Base-by-base conservation (phyloP, 331 rosid genomes). In the Malus hybrid region DNA sequence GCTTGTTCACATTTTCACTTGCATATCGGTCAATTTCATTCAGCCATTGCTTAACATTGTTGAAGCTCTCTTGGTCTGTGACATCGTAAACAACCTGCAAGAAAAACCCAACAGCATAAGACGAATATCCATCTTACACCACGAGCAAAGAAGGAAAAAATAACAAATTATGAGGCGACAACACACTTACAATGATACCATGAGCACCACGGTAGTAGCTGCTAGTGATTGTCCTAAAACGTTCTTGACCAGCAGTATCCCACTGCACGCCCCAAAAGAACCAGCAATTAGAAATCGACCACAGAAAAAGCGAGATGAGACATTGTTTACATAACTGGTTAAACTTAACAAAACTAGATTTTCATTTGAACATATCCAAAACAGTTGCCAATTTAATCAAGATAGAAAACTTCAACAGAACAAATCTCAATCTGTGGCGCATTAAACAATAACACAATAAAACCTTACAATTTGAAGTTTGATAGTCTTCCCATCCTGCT, bases 151-250 rank as follows among this genome's bases (percentile, higher is more conserved):
- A 18, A 33, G 39, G 65, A 54, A 27, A 80, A 33, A 71, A 5
- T 4, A 31, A 54, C n/a, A 3, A 59, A 64, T 7, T 59, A 73
- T 32, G 15, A 71, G 27, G 15, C 39, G 19, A 55, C 22, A 62
- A 78, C 65, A 69, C 66, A 73, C 90, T 87, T 83, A 95, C 99
- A 77, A 95, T 95, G 78, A 95, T 95, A 77, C 99, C 99, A 76
- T 95, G 99, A 73, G 99, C 99, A 32, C 99, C 99, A 56, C 99
- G 99, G 83, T 95, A 95, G 96, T 95, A 95, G 87, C 99, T 95
- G 88, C 99, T 95, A 71, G 99, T 95, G 82, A 95, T 95, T 67
- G 99, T 95, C 73, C 97, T 91, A 69, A 95, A 95, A 80, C 99
- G 97, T 84, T 95, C 99, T 83, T 95, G 99, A 29, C 99, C 99